Conservation (phyloP, 768 basidiomycete genomes). For the Panus rudis region DNA sequence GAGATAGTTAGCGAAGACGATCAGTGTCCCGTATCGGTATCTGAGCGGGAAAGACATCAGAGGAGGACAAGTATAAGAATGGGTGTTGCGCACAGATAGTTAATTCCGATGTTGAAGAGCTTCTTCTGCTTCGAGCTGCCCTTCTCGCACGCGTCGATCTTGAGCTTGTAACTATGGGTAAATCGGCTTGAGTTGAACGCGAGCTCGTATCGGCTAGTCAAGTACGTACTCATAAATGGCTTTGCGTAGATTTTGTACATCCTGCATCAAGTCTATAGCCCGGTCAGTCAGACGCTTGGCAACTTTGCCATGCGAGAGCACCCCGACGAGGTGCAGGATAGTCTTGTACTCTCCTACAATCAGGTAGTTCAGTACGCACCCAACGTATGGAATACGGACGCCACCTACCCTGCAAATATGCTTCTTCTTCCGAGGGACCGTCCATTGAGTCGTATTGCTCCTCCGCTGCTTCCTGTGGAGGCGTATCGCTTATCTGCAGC, state of each 20-base stretch:
- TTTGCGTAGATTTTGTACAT: slow-evolving; percentile 93
- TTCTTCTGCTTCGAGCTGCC: slow-evolving; percentile 73
- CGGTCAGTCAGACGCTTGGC: slow-evolving; percentile 88
- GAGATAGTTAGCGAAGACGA: slow-evolving; percentile 93
- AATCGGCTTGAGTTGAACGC: not conserved
- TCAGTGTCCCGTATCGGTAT: slow-evolving; percentile 85
- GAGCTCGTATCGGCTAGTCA: not conserved
- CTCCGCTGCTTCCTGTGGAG: slow-evolving; percentile 23
- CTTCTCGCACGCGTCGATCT: slow-evolving; percentile 75
- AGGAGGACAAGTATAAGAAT: slow-evolving; percentile 5
- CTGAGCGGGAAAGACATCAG: slow-evolving; percentile 27
- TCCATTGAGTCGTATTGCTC: slow-evolving; percentile 65
- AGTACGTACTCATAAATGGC: slow-evolving; percentile 84
- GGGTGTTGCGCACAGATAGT: slow-evolving; percentile 53
- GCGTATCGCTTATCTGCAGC: slow-evolving; percentile 24
- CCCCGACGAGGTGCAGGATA: slow-evolving; percentile 88
- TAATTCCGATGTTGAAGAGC: slow-evolving; percentile 69
- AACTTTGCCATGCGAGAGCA: slow-evolving; percentile 85
- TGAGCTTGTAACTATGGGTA: slow-evolving; percentile 74
- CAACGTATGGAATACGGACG: not conserved
- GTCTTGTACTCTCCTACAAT: slow-evolving; percentile 91
- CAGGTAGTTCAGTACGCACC: slow-evolving; percentile 1
- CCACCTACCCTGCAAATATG: slow-evolving; percentile 70
- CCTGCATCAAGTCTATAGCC: slow-evolving; percentile 89
- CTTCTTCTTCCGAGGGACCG: slow-evolving; percentile 81